Conservation (phyloP, 2,329 filamentous ascomycete species). For the Aspergillus ochraceoroseus region DNA sequence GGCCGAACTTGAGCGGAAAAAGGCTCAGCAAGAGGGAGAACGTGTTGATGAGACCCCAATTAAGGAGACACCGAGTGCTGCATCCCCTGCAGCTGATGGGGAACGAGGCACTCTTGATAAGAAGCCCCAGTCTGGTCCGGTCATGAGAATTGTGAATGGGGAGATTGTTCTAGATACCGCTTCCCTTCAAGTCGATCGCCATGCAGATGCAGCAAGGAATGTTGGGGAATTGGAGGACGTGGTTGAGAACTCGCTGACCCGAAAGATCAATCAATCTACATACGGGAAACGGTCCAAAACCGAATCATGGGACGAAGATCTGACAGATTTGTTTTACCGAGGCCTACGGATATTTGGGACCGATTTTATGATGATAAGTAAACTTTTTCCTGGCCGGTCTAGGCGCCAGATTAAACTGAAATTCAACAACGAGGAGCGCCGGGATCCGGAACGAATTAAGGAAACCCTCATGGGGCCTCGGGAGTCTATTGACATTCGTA, state of each 20-base stretch:
- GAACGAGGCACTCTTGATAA: conserved; percentile 20
- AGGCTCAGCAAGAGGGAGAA: conserved; percentile 35
- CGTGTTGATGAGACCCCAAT: conserved; percentile 18
- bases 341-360: conserved; percentile 60
- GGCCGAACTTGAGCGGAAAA: conserved; percentile 48
- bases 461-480: conserved; percentile 47
- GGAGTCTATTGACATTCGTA: conserved; percentile 42
- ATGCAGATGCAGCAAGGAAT: conserved; percentile 48
- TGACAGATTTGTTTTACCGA: conserved; percentile 59
- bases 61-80: conserved; percentile 28
- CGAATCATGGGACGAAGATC: conserved; percentile 54
- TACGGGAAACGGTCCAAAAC: conserved; percentile 50
- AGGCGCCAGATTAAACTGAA: conserved; percentile 61
- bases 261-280: conserved; percentile 45
- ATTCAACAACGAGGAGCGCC: conserved; percentile 58
- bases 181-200: conserved; percentile 53
- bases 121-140: conserved; percentile 40
- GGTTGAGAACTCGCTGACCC: conserved; percentile 45
- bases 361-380: conserved; percentile 60
- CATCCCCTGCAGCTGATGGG: conserved; percentile 21
- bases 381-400: conserved; percentile 56
- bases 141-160: conserved; percentile 54
- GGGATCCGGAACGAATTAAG: conserved; percentile 51
- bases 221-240: conserved; percentile 46
- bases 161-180: conserved; percentile 52